Conservation (phyloP, 257 asterid species). For the Ballota nigra region DNA sequence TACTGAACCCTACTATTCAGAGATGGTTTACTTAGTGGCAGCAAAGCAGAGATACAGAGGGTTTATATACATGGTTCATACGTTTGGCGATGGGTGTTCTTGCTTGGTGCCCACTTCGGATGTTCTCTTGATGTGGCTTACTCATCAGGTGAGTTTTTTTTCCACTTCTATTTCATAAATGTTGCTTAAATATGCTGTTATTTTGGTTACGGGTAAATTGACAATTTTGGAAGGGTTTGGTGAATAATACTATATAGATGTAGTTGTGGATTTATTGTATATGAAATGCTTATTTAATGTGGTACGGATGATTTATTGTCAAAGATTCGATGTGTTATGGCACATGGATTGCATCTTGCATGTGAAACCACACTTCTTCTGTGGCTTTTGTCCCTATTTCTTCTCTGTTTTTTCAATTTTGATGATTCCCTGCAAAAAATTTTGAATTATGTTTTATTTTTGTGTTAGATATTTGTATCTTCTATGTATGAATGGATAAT, state of each 20-base stretch:
- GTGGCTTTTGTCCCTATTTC: constrained; percentile 34
- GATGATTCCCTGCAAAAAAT: background rate
- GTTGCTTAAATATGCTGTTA: background rate
- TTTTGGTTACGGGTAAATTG: background rate
- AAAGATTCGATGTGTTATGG: constrained; percentile 16
- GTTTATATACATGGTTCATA: constrained; percentile 58
- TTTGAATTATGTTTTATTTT: background rate
- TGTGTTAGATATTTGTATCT: background rate
- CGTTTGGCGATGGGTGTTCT: constrained; percentile 51
- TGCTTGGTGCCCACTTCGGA: constrained; percentile 76
- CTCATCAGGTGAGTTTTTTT: constrained; percentile 76
- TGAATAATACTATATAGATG: background rate
- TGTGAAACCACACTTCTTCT: constrained; percentile 21
- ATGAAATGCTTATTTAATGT: background rate
- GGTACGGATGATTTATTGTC: background rate
- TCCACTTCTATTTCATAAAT: background rate
- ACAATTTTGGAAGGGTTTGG: background rate
- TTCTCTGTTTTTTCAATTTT: constrained; percentile 23
- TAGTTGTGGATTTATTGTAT: background rate
- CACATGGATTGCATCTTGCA: constrained; percentile 38
- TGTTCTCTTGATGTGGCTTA: constrained; percentile 76
- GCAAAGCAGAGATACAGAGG: constrained; percentile 77
- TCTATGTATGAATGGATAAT: background rate
- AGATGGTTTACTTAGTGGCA: constrained; percentile 75
- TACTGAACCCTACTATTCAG: constrained; percentile 65